Conservation (phyloP, 2,329 filamentous ascomycete species). For the Chaetomiaceae sp. region DNA sequence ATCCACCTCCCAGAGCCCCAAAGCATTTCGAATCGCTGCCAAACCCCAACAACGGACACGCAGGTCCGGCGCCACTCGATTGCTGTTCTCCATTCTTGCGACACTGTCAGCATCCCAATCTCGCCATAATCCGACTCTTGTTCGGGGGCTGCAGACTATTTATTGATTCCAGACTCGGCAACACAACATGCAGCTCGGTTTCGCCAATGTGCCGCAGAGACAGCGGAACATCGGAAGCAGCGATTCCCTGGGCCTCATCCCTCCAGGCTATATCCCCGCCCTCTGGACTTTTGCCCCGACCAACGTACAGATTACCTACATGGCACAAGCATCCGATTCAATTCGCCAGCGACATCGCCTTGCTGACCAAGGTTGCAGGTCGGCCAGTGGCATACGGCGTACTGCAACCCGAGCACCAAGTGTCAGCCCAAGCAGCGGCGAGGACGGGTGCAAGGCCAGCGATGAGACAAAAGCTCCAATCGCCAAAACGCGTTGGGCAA, state of each 20-base stretch:
- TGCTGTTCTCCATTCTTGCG: too few species aligned
- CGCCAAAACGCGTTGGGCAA: conserved; percentile 4
- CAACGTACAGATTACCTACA: background rate
- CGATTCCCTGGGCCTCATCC: conserved; percentile 17
- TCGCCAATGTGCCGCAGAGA: conserved; percentile 2
- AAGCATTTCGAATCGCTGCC: too few species aligned
- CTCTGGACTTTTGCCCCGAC: background rate
- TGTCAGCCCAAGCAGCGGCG: conserved; percentile 2
- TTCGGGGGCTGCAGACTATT: too few species aligned
- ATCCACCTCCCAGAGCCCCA: too few species aligned
- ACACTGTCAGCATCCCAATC: conserved; percentile 4
- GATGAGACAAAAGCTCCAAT: background rate
- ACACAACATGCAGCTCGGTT: conserved; percentile 14
- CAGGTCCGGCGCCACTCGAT: too few species aligned
- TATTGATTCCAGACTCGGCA: too few species aligned
- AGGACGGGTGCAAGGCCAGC: too few species aligned
- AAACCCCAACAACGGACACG: too few species aligned
- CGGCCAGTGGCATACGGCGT: conserved; percentile 2
- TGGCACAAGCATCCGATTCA: conserved; percentile 9
- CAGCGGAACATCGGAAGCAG: conserved; percentile 19
- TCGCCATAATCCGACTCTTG: background rate
- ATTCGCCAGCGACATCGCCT: conserved; percentile 11
- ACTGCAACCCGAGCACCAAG: background rate
- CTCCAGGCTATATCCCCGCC: conserved; percentile 19
- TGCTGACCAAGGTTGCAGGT: conserved; percentile 1